Evolutionary conservation across 148 eudicot genomes (phyloP).

Genomic region (Diospyros lotus): DNA sequence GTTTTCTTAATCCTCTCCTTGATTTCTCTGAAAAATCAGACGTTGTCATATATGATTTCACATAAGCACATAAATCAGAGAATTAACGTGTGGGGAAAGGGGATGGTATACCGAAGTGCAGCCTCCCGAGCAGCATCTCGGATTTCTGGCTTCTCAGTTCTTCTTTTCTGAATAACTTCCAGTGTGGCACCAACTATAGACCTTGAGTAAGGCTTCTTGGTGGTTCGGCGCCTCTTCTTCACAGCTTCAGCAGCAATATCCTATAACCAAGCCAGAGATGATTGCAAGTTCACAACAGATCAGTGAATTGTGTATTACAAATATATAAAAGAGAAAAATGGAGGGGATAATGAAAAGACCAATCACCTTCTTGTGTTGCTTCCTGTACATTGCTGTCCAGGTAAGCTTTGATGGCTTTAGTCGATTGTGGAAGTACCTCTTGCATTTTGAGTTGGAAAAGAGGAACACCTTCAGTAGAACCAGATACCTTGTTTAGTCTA

Average conservation of each 20-base stretch:
- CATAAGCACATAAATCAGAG: neutral
- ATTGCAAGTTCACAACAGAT: neutral
- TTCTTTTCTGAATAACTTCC: conserved; percentile 3
- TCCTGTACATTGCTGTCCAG: conserved; percentile 8
- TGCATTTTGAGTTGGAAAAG: neutral
- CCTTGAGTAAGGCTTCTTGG: conserved; percentile 6
- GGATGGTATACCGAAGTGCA: neutral
- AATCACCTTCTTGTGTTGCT: conserved; percentile 3
- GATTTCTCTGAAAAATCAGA: neutral
- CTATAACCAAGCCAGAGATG: neutral
- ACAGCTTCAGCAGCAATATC: conserved; percentile 3
- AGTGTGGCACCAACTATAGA: neutral
- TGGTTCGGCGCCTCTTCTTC: conserved; percentile 1
- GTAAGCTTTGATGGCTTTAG: neutral
- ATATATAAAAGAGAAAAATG: neutral
- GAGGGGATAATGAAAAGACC: neutral
- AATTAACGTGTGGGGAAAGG: neutral
- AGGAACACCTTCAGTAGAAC: neutral
- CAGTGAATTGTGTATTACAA: neutral
- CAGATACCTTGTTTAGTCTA: neutral
- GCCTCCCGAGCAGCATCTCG: conserved; percentile 7
- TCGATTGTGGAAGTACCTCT: neutral
- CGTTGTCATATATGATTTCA: neutral
- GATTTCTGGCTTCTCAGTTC: conserved; percentile 1
- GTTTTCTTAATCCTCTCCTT: conserved; percentile 8